Evolutionary conservation across 768 basidiomycete genomes (phyloP), one percentile per base, ranked within the genome.

Genomic region (Boletus rubescentipes): DNA sequence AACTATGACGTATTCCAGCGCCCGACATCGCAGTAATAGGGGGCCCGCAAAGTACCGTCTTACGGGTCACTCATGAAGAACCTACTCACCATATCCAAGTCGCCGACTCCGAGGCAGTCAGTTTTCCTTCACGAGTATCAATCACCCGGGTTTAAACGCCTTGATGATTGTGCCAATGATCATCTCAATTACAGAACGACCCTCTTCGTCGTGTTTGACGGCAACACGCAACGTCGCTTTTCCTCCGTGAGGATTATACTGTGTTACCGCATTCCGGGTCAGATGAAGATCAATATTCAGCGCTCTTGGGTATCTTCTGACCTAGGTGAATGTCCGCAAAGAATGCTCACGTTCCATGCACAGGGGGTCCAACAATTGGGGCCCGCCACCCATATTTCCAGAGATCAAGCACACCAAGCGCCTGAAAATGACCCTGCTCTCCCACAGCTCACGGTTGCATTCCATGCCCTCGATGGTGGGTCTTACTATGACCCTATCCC

Each of bases 251-350:
- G 21, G 32, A 30, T 42, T 12, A 21, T 56, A n/a, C 5, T 56
- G 7, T 53, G 44, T 39, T 26, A 26, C 26, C 6, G 26, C 3
- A 26, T 26, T n/a, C n/a, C n/a, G n/a, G n/a, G n/a, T n/a, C n/a
- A n/a, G n/a, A 26, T 26, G 4, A 26, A 26, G 26, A 26, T 26
- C 26, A 6, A 26, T 26, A 6, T 26, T 6, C 26, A 26, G 3
- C 26, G 6, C 6, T 26, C 26, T 4, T 26, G 26, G 26, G 59
- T 47, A 44, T 69, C 54, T 66, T 59, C 18, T n/a, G n/a, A n/a
- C n/a, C n/a, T n/a, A 50, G 31, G 14, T 21, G 26, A 9, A 37
- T 31, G 35, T 16, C 16, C 26, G 6, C 26, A 26, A 26, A 7
- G 3, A 18, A 18, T 18, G 5, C 30, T 47, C 31, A 38, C 10